Percentiles rank a stretch among this genome's conserved stretches.
Evolutionary conservation across 2,329 filamentous ascomycete genomes (phyloP).

Genomic region (Phialophora macrospora): DNA sequence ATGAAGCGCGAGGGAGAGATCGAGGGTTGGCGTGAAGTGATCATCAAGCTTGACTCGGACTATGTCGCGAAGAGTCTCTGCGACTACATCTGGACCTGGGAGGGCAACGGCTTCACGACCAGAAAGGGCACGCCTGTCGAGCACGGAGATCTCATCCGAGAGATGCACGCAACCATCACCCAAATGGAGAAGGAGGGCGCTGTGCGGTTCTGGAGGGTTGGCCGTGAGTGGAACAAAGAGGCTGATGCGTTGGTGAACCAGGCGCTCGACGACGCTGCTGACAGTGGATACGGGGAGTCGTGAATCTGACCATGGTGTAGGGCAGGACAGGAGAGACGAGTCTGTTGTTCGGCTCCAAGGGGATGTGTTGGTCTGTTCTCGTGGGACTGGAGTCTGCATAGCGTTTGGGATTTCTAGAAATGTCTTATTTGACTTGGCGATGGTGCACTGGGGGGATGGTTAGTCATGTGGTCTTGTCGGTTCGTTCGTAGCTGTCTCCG

Average conservation of each 20-base stretch:
- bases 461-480: not conserved
- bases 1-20: conserved; percentile 32
- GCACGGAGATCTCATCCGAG: conserved; percentile 61
- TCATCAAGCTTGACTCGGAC: conserved; percentile 61
- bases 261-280: conserved; percentile 30
- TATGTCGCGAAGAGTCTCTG: conserved; percentile 58
- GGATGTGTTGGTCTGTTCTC: not conserved
- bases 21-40: conserved; percentile 47
- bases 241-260: conserved; percentile 52
- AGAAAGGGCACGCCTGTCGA: conserved; percentile 46
- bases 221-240: conserved; percentile 49
- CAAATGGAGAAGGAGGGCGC: conserved; percentile 48
- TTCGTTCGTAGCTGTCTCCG: not conserved
- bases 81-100: conserved; percentile 52
- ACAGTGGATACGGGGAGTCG: conserved; percentile 30
- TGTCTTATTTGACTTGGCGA: not conserved
- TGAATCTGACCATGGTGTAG: not conserved
- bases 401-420: not conserved
- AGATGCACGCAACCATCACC: conserved; percentile 46
- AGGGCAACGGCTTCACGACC: conserved; percentile 53
- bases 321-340: not conserved
- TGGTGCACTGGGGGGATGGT: not conserved
- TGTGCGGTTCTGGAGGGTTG: conserved; percentile 58
- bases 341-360: not conserved
- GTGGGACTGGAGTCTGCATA: not conserved